Percentiles rank a stretch among this genome's conserved stretches.
Evolutionary conservation across 179 eudicot genomes (phyloP).

Genomic region (Carnegiea gigantea): DNA sequence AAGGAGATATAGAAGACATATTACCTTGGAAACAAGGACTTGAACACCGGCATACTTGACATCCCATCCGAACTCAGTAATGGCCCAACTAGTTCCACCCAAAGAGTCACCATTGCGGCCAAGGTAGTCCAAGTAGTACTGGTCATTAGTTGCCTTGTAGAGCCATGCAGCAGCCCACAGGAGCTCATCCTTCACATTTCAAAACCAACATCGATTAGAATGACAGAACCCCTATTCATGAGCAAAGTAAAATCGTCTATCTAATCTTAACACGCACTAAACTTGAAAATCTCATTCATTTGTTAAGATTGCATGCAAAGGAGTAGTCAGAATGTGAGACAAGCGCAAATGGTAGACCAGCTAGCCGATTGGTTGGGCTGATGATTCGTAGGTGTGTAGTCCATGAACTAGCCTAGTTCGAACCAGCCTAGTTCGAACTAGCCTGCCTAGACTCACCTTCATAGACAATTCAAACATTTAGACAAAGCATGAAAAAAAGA

Average conservation of each 20-base stretch:
- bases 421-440: too few relatives aligned
- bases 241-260: background rate
- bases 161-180: slow-evolving; percentile 97
- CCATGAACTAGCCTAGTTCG: too few relatives aligned
- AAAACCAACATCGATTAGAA: background rate
- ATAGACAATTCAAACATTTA: too few relatives aligned
- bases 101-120: slow-evolving; percentile 70
- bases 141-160: slow-evolving; percentile 82
- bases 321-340: too few relatives aligned
- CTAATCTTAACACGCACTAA: background rate
- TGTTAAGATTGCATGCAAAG: background rate
- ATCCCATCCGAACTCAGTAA: slow-evolving; percentile 98
- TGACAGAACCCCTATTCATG: background rate
- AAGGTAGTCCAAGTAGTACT: slow-evolving; percentile 78
- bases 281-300: background rate
- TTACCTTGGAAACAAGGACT: slow-evolving; percentile 87
- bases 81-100: slow-evolving; percentile 94
- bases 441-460: too few relatives aligned
- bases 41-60: slow-evolving; percentile 98
- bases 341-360: too few relatives aligned
- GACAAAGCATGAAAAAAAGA: too few relatives aligned
- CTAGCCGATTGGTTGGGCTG: too few relatives aligned
- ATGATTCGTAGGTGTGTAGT: too few relatives aligned
- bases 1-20: background rate
- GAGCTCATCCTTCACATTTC: slow-evolving; percentile 67